phyloP scores from a whole-genome alignment of 2,329 filamentous ascomycete species.

The Clonostachys chloroleuca region DNA sequence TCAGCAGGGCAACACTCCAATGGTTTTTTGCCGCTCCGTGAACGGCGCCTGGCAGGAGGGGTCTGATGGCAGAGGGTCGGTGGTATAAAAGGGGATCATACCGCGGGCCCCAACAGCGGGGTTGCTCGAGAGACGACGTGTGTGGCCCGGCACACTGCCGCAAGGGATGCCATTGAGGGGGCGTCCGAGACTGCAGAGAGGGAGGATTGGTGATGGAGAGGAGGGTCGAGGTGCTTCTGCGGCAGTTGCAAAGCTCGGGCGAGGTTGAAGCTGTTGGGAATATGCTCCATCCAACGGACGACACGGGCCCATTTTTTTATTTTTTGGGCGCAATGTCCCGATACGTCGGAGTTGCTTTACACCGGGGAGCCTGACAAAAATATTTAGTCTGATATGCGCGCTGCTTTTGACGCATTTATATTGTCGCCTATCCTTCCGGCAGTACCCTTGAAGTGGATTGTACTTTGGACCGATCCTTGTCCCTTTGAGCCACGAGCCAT shows the following conservation, averaged over 20 bases:
- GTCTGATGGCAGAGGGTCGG: too few relatives aligned
- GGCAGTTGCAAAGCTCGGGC: background rate
- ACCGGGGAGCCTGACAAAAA: too few relatives aligned
- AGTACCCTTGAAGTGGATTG: too few relatives aligned
- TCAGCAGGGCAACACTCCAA: background rate
- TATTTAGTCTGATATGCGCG: too few relatives aligned
- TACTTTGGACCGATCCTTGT: too few relatives aligned
- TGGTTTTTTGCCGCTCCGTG: too few relatives aligned
- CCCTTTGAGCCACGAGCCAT: too few relatives aligned
- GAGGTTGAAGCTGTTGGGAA: constrained; percentile 1
- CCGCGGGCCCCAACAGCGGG: constrained; percentile 50
- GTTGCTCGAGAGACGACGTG: constrained; percentile 46
- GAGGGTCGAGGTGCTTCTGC: constrained; percentile 6
- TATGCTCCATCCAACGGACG: background rate
- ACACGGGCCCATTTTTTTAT: background rate
- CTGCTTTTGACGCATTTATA: too few relatives aligned
- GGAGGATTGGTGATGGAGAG: constrained; percentile 7
- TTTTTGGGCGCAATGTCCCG: background rate
- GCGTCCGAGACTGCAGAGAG: background rate
- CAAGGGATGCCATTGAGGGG: constrained; percentile 59
- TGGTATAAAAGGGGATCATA: constrained; percentile 27
- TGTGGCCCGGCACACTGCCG: constrained; percentile 59
- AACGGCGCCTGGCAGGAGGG: too few relatives aligned
- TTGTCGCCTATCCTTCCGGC: too few relatives aligned
- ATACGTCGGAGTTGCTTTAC: background rate